Base-by-base conservation (phyloP, 495 filamentous ascomycete species). In the Evernia prunastri region DNA sequence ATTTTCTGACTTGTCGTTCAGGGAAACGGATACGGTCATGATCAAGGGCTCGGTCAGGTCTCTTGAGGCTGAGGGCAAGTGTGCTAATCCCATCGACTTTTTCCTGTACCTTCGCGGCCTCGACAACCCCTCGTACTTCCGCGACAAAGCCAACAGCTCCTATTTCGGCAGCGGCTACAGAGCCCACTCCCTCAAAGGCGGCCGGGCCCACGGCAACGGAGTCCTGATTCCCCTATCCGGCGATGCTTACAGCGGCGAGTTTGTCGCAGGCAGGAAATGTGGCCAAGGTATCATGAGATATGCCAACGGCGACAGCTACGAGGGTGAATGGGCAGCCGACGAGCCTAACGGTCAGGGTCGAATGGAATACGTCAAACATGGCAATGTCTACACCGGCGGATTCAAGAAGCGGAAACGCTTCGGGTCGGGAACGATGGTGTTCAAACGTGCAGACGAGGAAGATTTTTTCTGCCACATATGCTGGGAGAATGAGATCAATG, bases 391-490 rank as follows among this genome's bases (percentile, higher is more conserved):
- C 66, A 80, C 80, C 6, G 86, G 86, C 18, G 84, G 82, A 27
- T 89, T 83, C 76, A 82, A 83, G 70, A 76, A 83, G 57, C 83
- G 84, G 60, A 85, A 84, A 69, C 76, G 81, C 35, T 80, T 84
- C 64, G 86, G 86, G 37, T 81, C 83, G 66, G 85, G 85, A n/a
- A 80, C 82, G 58, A 86, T 82, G 72, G 78, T 81, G 67, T 87
- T 82, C 76, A 79, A 84, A 64, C 80, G 84, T 17, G 85, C 83
- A 23, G 83, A 87, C 58, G 85, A 86, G 67, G 83, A 86, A 70
- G 76, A 81, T 73, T 75, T 82, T 65, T 70, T 84, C 18, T 88
- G 86, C 72, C 79, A 82, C 65, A 86, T 89, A 59, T 89, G 86
- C 73, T 87, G 82, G 66, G 83, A 84, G 43, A 80, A 81, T 57